phyloP scores from a whole-genome alignment of 768 basidiomycete genomes.

The Lactarius hengduanensis region DNA sequence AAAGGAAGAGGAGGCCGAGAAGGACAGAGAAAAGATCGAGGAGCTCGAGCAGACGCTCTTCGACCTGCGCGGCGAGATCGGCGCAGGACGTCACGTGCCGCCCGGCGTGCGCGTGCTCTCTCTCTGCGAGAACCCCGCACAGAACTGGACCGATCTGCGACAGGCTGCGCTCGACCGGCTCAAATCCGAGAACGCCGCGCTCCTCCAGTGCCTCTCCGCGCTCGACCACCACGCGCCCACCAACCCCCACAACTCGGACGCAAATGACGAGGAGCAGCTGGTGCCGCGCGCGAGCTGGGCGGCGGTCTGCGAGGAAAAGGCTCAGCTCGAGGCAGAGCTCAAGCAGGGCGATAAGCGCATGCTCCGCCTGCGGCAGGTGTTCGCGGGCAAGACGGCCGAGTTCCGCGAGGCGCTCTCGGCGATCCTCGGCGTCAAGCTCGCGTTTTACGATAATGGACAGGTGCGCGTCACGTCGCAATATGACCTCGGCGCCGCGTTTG shows the following conservation, averaged over 20 bases:
- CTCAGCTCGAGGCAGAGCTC: slow-evolving; percentile 59
- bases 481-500: slow-evolving; percentile 55
- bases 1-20: too few species aligned
- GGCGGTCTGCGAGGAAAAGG: slow-evolving; percentile 63
- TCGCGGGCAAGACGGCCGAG: slow-evolving; percentile 79
- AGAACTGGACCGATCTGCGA: slow-evolving; percentile 74
- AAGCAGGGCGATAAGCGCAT: slow-evolving; percentile 56
- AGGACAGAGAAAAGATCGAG: slow-evolving; percentile 50
- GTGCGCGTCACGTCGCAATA: too few species aligned
- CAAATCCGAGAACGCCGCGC: slow-evolving; percentile 78
- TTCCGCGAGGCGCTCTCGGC: slow-evolving; percentile 68
- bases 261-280: slow-evolving; percentile 35
- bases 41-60: slow-evolving; percentile 76
- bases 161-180: slow-evolving; percentile 73
- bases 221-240: slow-evolving; percentile 14
- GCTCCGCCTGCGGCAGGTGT: slow-evolving; percentile 81
- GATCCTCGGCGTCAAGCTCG: too few species aligned
- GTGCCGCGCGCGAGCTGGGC: slow-evolving; percentile 84
- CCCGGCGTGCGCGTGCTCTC: slow-evolving; percentile 68
- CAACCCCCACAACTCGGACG: slow-evolving; percentile 24
- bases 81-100: slow-evolving; percentile 70
- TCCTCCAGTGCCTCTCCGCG: slow-evolving; percentile 62
- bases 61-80: slow-evolving; percentile 55
- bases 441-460: too few species aligned
- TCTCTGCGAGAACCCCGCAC: slow-evolving; percentile 59